Evolutionary conservation across 2,329 filamentous ascomycete species (phyloP).

Genomic region (Sporothrix curviconia): DNA sequence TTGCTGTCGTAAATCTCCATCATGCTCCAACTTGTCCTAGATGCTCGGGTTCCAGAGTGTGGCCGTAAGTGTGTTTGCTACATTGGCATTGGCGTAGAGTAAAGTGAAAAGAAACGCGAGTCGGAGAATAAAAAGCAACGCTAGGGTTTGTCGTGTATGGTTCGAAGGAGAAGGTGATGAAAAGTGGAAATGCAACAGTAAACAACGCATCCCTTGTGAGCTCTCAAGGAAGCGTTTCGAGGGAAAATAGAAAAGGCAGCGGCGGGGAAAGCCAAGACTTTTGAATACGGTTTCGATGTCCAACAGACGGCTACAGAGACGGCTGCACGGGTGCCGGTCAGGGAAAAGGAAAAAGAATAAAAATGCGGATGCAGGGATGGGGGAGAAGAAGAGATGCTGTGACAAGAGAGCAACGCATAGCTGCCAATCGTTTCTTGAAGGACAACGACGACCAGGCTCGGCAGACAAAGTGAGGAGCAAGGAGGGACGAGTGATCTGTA

Average conservation of each 20-base stretch:
- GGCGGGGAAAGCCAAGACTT: conserved; percentile 9
- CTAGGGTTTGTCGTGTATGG: neutral
- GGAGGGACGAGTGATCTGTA: neutral
- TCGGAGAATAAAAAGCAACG: neutral
- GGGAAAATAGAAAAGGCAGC: neutral
- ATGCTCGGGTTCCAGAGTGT: no score
- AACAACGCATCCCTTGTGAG: neutral
- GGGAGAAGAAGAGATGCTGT: neutral
- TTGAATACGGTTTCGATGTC: neutral
- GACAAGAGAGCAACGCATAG: no score
- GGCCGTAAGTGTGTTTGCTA: neutral
- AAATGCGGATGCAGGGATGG: neutral
- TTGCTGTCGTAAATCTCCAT: neutral
- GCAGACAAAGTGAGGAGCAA: neutral
- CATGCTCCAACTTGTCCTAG: neutral
- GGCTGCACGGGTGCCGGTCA: no score
- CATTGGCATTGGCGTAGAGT: neutral
- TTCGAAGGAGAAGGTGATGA: neutral
- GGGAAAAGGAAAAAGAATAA: neutral
- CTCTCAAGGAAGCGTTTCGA: neutral
- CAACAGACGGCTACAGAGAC: neutral
- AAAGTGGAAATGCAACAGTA: neutral
- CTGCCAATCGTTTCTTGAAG: neutral
- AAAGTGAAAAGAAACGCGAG: neutral
- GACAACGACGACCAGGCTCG: neutral